Conservation (phyloP, 2,329 filamentous ascomycete species). For the Cytospora piceicola region DNA sequence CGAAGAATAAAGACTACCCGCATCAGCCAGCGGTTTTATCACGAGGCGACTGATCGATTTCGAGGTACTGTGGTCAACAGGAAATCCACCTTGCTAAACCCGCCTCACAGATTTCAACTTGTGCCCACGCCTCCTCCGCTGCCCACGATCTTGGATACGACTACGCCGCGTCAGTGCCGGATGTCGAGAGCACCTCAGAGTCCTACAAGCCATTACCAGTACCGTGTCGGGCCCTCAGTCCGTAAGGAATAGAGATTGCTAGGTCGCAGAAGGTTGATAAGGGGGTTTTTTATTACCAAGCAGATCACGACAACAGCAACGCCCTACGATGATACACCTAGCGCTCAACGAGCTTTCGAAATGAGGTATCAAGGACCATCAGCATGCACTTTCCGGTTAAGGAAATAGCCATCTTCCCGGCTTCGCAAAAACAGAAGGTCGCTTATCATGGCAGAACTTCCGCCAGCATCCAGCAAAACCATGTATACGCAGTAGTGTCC, state of each 20-base stretch:
- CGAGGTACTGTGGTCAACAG: too few species aligned
- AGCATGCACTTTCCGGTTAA: neutral
- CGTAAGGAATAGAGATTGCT: constrained; percentile 7
- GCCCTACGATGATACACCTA: too few species aligned
- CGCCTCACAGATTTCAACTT: constrained; percentile 5
- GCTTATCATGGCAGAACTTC: neutral
- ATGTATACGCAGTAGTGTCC: neutral
- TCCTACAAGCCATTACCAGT: neutral
- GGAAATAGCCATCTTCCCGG: neutral
- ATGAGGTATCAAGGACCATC: neutral
- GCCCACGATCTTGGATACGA: constrained; percentile 10
- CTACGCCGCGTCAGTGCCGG: constrained; percentile 27
- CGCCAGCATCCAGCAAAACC: neutral
- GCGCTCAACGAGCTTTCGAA: neutral
- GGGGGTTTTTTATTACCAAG: constrained; percentile 21
- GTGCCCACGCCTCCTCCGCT: constrained; percentile 16
- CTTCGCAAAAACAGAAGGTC: neutral
- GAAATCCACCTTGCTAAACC: neutral
- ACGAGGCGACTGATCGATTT: neutral
- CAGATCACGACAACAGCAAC: neutral
- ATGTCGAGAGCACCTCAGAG: constrained; percentile 4
- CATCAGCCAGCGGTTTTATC: constrained; percentile 4
- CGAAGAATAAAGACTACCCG: neutral
- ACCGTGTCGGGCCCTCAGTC: neutral
- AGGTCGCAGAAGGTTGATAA: constrained; percentile 1